Conservation (phyloP, 2,329 filamentous ascomycete species). For the Aspergillus brasiliensis region DNA sequence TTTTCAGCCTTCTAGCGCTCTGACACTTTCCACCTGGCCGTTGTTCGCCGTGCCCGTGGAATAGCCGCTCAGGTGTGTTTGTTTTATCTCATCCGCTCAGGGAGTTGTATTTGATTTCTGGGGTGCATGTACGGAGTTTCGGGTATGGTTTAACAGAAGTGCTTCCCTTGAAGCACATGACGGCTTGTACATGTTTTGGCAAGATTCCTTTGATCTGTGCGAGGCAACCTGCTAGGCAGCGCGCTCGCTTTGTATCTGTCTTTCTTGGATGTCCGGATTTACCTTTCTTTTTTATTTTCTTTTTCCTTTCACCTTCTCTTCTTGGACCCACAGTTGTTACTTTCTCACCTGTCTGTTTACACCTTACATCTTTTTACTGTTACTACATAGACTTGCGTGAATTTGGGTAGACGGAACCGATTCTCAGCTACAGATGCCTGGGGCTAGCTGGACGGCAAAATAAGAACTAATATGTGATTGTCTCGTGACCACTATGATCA, state of each 20-base stretch:
- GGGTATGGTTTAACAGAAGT: conserved; percentile 25
- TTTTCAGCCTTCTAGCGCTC: conserved; percentile 16
- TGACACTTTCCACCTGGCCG: conserved; percentile 29
- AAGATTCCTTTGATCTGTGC: conserved; percentile 23
- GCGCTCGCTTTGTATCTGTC: conserved; percentile 19
- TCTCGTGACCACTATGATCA: neutral
- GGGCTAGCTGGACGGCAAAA: conserved; percentile 20
- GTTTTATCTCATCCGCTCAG: conserved; percentile 16
- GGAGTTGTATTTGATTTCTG: conserved; percentile 10
- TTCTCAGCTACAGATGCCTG: conserved; percentile 21
- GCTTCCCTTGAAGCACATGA: conserved; percentile 21
- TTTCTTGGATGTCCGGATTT: conserved; percentile 20
- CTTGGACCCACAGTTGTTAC: conserved; percentile 5
- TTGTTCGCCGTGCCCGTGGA: conserved; percentile 24
- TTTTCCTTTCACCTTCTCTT: conserved; percentile 16
- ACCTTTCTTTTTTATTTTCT: conserved; percentile 14
- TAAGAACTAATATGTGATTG: conserved; percentile 15
- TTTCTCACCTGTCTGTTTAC: conserved; percentile 15
- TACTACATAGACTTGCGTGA: conserved; percentile 30
- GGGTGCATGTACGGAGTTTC: conserved; percentile 29
- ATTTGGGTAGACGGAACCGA: conserved; percentile 16
- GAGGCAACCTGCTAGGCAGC: conserved; percentile 21
- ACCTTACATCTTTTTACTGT: conserved; percentile 22
- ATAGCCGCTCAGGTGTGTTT: conserved; percentile 19
- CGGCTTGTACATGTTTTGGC: conserved; percentile 30